Evolutionary conservation across 2,329 filamentous ascomycete genomes (phyloP).

Genomic region (Aspergillus calidoustus): DNA sequence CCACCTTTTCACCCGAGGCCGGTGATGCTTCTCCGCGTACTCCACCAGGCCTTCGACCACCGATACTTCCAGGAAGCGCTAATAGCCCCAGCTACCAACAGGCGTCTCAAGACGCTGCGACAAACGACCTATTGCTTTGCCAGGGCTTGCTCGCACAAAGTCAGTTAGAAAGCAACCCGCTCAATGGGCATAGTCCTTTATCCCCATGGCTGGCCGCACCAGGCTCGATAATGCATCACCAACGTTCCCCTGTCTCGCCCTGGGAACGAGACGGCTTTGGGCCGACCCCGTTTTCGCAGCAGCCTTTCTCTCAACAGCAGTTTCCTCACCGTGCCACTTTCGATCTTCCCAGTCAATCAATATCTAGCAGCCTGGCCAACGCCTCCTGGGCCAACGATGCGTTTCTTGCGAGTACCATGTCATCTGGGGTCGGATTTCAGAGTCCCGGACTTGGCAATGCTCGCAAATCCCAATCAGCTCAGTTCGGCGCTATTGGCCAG

Average conservation of each 20-base stretch:
- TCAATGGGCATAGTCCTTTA: constrained; percentile 28
- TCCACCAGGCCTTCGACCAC: constrained; percentile 39
- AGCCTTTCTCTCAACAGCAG: constrained; percentile 17
- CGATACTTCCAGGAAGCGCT: constrained; percentile 22
- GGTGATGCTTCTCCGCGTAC: constrained; percentile 48
- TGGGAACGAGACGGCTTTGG: constrained; percentile 33
- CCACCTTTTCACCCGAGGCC: constrained; percentile 49
- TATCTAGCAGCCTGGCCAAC: constrained; percentile 33
- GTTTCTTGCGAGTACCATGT: constrained; percentile 39
- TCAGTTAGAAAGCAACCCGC: constrained; percentile 26
- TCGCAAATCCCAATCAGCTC: constrained; percentile 34
- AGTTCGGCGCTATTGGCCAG: constrained; percentile 49
- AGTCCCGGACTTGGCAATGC: constrained; percentile 29
- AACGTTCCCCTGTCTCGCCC: constrained; percentile 22
- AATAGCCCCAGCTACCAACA: constrained; percentile 26
- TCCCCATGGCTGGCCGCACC: constrained; percentile 31
- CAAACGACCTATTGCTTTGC: constrained; percentile 34
- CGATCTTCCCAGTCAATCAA: constrained; percentile 30
- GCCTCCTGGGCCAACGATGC: constrained; percentile 43
- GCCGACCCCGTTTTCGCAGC: constrained; percentile 3
- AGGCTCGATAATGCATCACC: constrained; percentile 23
- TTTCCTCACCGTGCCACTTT: constrained; percentile 21
- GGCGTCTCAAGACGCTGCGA: constrained; percentile 30
- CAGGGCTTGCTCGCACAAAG: constrained; percentile 34
- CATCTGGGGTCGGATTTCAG: constrained; percentile 31